A percentile compares a stretch with the other conserved stretches of the same genome.
phyloP scores from a whole-genome alignment of 1,284 basidiomycete genomes.

The Puccinia triticina region DNA sequence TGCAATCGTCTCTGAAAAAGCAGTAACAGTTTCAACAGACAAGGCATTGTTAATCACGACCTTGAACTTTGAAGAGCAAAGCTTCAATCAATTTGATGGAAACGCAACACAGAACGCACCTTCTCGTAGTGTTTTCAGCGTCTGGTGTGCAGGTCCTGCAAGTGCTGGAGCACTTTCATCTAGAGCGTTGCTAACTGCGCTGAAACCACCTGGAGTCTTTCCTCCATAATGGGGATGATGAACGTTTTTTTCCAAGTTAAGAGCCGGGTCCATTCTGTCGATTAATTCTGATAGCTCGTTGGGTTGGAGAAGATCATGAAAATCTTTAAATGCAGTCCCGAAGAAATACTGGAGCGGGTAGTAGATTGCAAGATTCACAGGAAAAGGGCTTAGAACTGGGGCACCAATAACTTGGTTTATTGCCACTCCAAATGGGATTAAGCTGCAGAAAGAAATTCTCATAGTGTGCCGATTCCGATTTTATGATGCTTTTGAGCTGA shows the following conservation, averaged over 20 bases:
- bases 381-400: background rate
- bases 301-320: background rate
- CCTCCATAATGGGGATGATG: background rate
- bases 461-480: background rate
- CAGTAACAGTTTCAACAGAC: background rate
- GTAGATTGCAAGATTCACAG: background rate
- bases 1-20: background rate
- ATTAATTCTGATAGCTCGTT: background rate
- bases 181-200: background rate
- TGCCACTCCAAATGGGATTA: background rate
- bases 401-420: background rate
- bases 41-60: background rate
- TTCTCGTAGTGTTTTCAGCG: background rate
- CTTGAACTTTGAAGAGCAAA: background rate
- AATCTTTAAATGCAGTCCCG: slow-evolving; percentile 7
- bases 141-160: slow-evolving; percentile 2
- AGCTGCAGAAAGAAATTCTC: background rate
- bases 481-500: background rate
- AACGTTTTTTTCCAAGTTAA: background rate
- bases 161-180: background rate
- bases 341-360: background rate
- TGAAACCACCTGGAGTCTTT: background rate
- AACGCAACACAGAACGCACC: background rate
- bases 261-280: background rate
- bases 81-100: background rate